phyloP scores from a whole-genome alignment of 2,329 filamentous ascomycete genomes.

The Ambrosiella cleistominuta region DNA sequence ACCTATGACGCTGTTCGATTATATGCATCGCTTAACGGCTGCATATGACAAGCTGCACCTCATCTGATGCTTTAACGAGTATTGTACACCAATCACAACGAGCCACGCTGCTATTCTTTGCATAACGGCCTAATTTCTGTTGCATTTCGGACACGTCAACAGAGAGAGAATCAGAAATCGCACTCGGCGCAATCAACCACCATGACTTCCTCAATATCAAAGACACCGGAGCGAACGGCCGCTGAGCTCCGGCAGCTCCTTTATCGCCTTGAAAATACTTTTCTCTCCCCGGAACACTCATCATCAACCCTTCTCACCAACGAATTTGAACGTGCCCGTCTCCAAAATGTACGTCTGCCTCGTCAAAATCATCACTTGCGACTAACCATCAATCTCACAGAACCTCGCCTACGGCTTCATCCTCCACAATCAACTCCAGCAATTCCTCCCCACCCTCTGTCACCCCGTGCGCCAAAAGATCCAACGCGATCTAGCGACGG shows the following conservation, averaged over 20 bases:
- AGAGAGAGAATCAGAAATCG: no score
- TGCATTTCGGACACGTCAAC: no score
- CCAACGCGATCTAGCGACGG: not conserved
- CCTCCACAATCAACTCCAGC: not conserved
- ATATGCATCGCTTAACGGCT: not conserved
- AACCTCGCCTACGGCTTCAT: conserved; percentile 6
- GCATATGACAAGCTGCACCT: not conserved
- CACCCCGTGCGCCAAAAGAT: not conserved
- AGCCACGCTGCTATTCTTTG: no score
- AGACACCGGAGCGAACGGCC: conserved; percentile 14
- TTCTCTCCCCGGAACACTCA: conserved; percentile 45
- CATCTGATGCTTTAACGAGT: no score
- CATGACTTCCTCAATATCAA: not conserved
- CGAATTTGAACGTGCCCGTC: conserved; percentile 10
- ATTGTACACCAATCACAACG: no score
- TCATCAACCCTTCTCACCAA: conserved; percentile 20
- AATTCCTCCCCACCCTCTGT: not conserved
- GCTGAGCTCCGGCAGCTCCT: conserved; percentile 47
- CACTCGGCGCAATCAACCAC: not conserved
- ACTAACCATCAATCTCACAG: not conserved
- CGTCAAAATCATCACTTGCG: not conserved
- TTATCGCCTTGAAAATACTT: conserved; percentile 43
- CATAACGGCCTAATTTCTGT: no score
- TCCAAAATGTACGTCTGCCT: conserved; percentile 4
- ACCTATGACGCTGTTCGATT: not conserved